Base-by-base conservation (phyloP, 352 stramenopile species). In the Aphanomyces euteiches region DNA sequence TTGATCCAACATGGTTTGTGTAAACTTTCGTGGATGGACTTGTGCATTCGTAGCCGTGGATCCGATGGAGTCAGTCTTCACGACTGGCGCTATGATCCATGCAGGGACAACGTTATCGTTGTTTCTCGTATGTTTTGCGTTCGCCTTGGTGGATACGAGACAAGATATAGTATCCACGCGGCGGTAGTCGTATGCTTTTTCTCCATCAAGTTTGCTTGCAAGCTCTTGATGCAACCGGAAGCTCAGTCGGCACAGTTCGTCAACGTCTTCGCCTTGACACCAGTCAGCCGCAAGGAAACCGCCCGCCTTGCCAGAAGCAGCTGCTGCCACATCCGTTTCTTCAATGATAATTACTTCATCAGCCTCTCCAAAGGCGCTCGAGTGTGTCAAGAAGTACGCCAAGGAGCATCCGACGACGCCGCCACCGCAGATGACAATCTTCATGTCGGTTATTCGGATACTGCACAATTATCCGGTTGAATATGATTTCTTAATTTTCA, bases 191-290 rank as follows among this genome's bases (percentile, higher is more conserved):
- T 70, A 70, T 3, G 21, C 21, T 5, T 40, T 63, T 5, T 12
- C 39, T 8, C 64, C 64, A n/a, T 66, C 60, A 17, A 90, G 73
- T 28, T 79, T 71, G 5, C 70, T 39, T 21, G 81, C 82, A 7
- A 96, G 57, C 58, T 88, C 67, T 64, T 82, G 75, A 73, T 95
- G 90, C 76, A 95, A 79, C 57, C 84, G 87, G 74, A 96, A 96
- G 8, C 80, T 79, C n/a, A 83, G 41, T 57, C 89, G 73, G 69
- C 94, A 86, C 28, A 96, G 75, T 17, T 61, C 39, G 43, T 85
- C 74, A 4, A 85, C 92, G 4, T 76, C 57, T 7, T 75, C 74
- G 41, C 82, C 84, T 73, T 86, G 74, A 7, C 85, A 84, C 88
- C 88, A 96, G 19, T 75, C 75, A 8, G 83, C 70, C 5, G 88